These are phyloP conservation scores for Antrodiella citrinella DNA, from an alignment of 768 basidiomycete species.

Conservation along the genomic window DNA sequence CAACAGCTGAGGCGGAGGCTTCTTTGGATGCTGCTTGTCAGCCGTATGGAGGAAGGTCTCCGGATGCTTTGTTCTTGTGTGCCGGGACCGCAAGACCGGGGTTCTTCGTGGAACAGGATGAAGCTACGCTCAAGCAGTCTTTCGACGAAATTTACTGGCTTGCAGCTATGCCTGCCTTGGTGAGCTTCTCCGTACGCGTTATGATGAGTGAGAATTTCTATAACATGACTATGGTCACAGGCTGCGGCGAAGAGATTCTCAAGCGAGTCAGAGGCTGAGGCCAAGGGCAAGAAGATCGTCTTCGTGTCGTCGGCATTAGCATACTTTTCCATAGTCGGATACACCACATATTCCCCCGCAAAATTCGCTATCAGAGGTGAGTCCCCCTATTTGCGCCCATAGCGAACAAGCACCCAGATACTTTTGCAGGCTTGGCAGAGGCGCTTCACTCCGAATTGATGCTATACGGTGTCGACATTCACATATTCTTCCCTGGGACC, in stretches of 20 bases:
- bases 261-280: slow-evolving; percentile 26
- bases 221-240: slow-evolving; percentile 28
- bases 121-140: slow-evolving; percentile 48
- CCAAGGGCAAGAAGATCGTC: slow-evolving; percentile 56
- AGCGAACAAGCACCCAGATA: neutral
- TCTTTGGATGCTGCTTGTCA: slow-evolving; percentile 57
- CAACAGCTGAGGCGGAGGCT: slow-evolving; percentile 41
- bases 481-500: slow-evolving; percentile 77
- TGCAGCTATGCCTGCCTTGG: slow-evolving; percentile 24
- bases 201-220: no score
- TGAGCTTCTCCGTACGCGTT: neutral
- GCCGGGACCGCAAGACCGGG: slow-evolving; percentile 68
- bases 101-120: slow-evolving; percentile 65
- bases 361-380: slow-evolving; percentile 83
- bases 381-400: neutral
- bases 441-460: slow-evolving; percentile 71
- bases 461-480: slow-evolving; percentile 69
- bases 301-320: slow-evolving; percentile 71
- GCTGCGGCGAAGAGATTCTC: slow-evolving; percentile 62
- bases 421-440: slow-evolving; percentile 65
- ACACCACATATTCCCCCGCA: slow-evolving; percentile 70
- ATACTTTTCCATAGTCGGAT: slow-evolving; percentile 72
- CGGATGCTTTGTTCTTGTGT: slow-evolving; percentile 74
- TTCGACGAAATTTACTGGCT: slow-evolving; percentile 48
- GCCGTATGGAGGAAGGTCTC: slow-evolving; percentile 46